Evolutionary conservation across 2,329 filamentous ascomycete genomes (phyloP), one percentile per base, ranked within the genome.

Genomic region (Aspergillus sp.): DNA sequence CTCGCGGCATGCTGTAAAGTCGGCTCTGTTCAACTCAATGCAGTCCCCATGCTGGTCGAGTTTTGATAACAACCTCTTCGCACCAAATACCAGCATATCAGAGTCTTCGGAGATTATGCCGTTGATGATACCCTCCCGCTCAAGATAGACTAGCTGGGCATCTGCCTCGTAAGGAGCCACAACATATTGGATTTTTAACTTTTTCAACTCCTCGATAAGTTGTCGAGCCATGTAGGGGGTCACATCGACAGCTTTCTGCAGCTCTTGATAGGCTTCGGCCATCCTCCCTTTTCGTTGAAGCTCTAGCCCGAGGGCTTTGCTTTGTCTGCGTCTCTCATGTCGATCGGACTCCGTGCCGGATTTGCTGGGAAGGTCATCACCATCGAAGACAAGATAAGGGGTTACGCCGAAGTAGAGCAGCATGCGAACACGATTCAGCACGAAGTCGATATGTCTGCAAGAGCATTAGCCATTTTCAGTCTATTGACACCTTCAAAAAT

Each of bases 131-230:
- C 91, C 91, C 46, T 88, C 80, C 39, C 83, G 83, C 68, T 98
- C 93, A 32, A 98, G 77, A 61, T 97, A 98, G 27, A 90, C 90
- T 56, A 98, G 77, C 66, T 98, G 91, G n/a, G 91, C 85, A 66
- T 98, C 93, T 37, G 93, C 93, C 73, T 98, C 93, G 68, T 96
- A 98, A 0, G 93, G 93, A 1, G 93, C 93, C 12, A 98, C 94
- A 43, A 98, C 77, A 62, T 95, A 97, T 45, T 88, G 79, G 11
- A 98, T 78, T 33, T 82, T 77, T 58, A 84, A 73, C 58, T 81
- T 81, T 69, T 94, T 96, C 57, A 97, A 75, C 64, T 95, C 88
- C 54, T 96, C 90, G 46, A 98, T 98, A 42, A 97, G 71, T 53
- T 87, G 78, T 6, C 88, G 82, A 6, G 93, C 93, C 94, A 98